These are phyloP conservation scores for Bretschneidera sinensis DNA, from an alignment of 345 rosid genomes.

Conservation along the genomic window DNA sequence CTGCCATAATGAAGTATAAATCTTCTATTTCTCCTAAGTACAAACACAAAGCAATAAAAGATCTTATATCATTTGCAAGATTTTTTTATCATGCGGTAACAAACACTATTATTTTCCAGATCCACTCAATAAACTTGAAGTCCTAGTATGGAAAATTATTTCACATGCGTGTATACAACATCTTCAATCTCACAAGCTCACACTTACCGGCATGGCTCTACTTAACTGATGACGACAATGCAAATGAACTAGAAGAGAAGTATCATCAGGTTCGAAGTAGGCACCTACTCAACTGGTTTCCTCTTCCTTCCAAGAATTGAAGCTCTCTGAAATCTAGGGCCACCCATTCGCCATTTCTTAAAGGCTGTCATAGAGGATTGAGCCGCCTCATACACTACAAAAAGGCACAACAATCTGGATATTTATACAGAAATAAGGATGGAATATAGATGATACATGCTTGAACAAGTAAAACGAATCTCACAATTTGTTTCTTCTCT, in stretches of 20 bases:
- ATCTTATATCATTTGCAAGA: neutral
- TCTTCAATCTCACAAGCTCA: neutral
- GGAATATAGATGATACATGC: conserved; percentile 2
- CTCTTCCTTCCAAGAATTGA: conserved; percentile 85
- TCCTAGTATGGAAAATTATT: neutral
- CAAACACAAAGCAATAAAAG: too few relatives aligned
- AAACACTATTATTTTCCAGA: neutral
- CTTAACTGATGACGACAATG: neutral
- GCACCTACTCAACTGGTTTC: conserved; percentile 39
- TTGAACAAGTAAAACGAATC: conserved; percentile 18
- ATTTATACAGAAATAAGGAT: neutral
- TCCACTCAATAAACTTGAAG: neutral
- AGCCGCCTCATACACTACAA: conserved; percentile 77
- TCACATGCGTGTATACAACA: neutral
- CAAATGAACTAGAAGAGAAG: neutral
- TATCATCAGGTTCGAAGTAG: conserved; percentile 2
- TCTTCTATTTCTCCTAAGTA: too few relatives aligned
- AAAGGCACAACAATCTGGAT: neutral
- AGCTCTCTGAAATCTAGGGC: conserved; percentile 79
- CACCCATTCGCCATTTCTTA: conserved; percentile 81
- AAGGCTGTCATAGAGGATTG: conserved; percentile 64
- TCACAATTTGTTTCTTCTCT: conserved; percentile 72
- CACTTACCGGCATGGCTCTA: neutral
- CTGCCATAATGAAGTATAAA: too few relatives aligned
- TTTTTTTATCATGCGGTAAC: too few relatives aligned